Base-by-base conservation (phyloP, 306 rosid species). In the Citrullus amarus region DNA sequence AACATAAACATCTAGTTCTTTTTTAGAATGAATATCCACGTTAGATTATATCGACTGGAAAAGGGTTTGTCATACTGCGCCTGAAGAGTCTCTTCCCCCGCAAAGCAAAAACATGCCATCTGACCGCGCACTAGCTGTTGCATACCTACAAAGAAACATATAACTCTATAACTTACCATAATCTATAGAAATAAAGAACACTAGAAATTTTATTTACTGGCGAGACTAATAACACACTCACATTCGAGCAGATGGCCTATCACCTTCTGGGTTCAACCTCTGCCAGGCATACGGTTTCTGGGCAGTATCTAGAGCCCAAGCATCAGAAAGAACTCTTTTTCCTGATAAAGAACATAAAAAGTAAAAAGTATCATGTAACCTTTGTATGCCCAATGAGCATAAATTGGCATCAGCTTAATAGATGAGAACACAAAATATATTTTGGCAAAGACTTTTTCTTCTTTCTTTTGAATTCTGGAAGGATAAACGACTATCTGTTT, bases 81-180 rank as follows among this genome's bases (percentile, higher is more conserved):
- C 98, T 79, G 98, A 87, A 83, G 93, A 75, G 72, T 96, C 99
- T 81, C 99, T 90, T 88, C 99, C 99, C 76, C 99, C 99, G 77
- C 99, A 96, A 80, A 96, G 94, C 85, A 96, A 84, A 89, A 96
- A 90, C 99, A 96, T 96, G 80, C 99, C 99, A 88, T 96, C 99
- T 83, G 99, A 89, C 71, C 99, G 99, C 59, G 98, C 92, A 88
- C 99, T 91, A 74, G 96, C 99, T 73, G 99, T 96, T 30, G 98
- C 99, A 51, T 96, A 96, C 99, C 99, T 96, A 86, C 83, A 88
- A 71, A 86, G 75, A 86, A 79, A 84, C 78, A 83, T 74, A 78
- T 56, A 76, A 80, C 58, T 69, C 28, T 60, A 44, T 69, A 81
- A 57, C 54, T 65, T 76, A 38, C 25, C 22, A 59, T 78, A 30